Conservation (phyloP, 306 rosid genomes). For the Mucuna pruriens region DNA sequence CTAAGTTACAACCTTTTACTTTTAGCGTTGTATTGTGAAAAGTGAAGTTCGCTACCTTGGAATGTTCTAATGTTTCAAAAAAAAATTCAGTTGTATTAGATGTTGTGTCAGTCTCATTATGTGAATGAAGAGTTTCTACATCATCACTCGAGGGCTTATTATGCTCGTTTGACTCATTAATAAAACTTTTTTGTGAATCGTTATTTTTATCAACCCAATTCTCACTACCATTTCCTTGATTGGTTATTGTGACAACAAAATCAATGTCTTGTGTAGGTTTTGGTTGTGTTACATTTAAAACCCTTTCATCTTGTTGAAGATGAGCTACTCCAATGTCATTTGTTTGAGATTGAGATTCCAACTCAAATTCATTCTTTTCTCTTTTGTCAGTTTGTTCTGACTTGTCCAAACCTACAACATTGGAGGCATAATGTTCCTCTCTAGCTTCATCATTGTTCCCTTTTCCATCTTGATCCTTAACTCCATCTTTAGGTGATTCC, state of each 20-base stretch:
- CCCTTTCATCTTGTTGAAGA: conserved; percentile 38
- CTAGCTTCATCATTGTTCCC: conserved; percentile 46
- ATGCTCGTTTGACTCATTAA: conserved; percentile 40
- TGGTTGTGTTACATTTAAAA: conserved; percentile 33
- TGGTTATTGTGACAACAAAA: conserved; percentile 26
- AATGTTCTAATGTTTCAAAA: conserved; percentile 34
- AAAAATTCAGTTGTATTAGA: conserved; percentile 13
- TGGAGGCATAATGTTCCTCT: conserved; percentile 64
- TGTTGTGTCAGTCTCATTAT: neutral
- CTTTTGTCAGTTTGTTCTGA: conserved; percentile 45
- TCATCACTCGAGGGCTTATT: neutral
- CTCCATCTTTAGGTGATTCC: conserved; percentile 45
- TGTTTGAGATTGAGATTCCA: conserved; percentile 33
- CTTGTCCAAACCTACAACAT: conserved; percentile 51
- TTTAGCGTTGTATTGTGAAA: conserved; percentile 39
- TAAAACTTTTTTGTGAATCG: conserved; percentile 39
- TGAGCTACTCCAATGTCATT: conserved; percentile 38
- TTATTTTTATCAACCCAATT: conserved; percentile 39
- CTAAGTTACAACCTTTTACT: conserved; percentile 39
- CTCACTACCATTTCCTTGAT: conserved; percentile 41
- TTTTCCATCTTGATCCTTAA: conserved; percentile 53
- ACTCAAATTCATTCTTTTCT: conserved; percentile 50
- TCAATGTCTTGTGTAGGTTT: conserved; percentile 39
- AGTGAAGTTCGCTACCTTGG: conserved; percentile 40
- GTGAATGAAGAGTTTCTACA: neutral